Evolutionary conservation across 2,329 filamentous ascomycete genomes (phyloP).

Genomic region (Aspergillus texensis): DNA sequence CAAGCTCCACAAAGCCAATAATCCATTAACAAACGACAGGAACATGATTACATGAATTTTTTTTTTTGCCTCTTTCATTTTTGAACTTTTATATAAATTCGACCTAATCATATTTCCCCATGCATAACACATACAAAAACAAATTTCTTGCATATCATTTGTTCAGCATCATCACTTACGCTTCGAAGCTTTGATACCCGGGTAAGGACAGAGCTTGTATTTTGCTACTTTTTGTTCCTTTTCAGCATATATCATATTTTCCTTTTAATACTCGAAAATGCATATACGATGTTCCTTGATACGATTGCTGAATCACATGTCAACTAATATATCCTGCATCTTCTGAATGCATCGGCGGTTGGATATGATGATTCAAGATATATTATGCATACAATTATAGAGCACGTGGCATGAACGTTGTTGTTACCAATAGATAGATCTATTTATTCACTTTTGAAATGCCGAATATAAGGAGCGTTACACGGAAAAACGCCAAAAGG

Average conservation of each 20-base stretch:
- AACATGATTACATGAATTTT: background rate
- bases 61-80: background rate
- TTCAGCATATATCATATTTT: background rate
- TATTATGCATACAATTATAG: background rate
- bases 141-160: background rate
- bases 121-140: background rate
- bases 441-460: too few species aligned
- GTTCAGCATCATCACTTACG: background rate
- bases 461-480: background rate
- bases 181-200: conserved; percentile 10
- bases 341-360: background rate
- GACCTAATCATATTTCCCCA: background rate
- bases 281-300: background rate
- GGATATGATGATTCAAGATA: background rate
- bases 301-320: background rate
- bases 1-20: background rate
- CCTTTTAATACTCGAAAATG: background rate
- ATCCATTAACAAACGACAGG: background rate
- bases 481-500: background rate
- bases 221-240: background rate
- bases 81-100: background rate
- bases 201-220: conserved; percentile 6
- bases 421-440: background rate
- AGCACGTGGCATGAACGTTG: background rate
- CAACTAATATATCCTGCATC: background rate